Percentiles rank a stretch among this genome's conserved stretches.
These are phyloP conservation scores for Ganoderma sinense DNA, from an alignment of 1,284 basidiomycete genomes.

Conservation along the genomic window DNA sequence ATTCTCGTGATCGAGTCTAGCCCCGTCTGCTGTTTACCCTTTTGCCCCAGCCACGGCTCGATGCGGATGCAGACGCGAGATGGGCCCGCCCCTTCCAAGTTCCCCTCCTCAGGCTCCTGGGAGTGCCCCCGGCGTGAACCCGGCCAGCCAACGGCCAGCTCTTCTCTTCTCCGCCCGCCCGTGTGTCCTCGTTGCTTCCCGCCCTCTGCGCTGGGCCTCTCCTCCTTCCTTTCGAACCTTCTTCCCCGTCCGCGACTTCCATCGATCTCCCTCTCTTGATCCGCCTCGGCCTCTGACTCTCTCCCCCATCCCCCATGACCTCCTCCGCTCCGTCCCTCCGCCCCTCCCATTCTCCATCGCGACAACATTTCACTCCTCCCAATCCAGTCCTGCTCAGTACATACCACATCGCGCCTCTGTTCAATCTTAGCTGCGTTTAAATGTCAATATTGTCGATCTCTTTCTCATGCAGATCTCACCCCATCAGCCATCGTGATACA, in stretches of 20 bases:
- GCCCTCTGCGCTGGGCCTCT: background rate
- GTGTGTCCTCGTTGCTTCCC: slow-evolving; percentile 6
- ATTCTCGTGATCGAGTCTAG: slow-evolving; percentile 29
- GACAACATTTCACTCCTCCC: slow-evolving; percentile 10
- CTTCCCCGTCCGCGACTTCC: slow-evolving; percentile 22
- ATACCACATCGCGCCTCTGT: background rate
- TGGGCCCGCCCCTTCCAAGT: slow-evolving; percentile 14
- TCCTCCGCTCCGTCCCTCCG: slow-evolving; percentile 13
- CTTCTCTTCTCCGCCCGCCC: background rate
- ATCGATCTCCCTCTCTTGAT: slow-evolving; percentile 30
- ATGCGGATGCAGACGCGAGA: slow-evolving; percentile 10
- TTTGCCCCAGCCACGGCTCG: slow-evolving; percentile 6
- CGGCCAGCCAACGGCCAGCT: background rate
- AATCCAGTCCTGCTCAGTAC: background rate
- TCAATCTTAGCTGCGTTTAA: background rate
- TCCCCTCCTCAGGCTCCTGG: slow-evolving; percentile 1
- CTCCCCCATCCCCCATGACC: slow-evolving; percentile 10
- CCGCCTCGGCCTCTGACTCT: slow-evolving; percentile 12
- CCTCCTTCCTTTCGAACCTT: slow-evolving; percentile 22
- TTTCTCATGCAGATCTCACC: background rate
- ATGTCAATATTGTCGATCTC: background rate
- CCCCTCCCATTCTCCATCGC: slow-evolving; percentile 16
- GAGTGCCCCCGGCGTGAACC: background rate
- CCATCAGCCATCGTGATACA: background rate
- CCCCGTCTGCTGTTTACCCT: slow-evolving; percentile 3